These are phyloP conservation scores for Aspergillus pseudoglaucus DNA, from an alignment of 2,329 filamentous ascomycete genomes.

Conservation along the genomic window DNA sequence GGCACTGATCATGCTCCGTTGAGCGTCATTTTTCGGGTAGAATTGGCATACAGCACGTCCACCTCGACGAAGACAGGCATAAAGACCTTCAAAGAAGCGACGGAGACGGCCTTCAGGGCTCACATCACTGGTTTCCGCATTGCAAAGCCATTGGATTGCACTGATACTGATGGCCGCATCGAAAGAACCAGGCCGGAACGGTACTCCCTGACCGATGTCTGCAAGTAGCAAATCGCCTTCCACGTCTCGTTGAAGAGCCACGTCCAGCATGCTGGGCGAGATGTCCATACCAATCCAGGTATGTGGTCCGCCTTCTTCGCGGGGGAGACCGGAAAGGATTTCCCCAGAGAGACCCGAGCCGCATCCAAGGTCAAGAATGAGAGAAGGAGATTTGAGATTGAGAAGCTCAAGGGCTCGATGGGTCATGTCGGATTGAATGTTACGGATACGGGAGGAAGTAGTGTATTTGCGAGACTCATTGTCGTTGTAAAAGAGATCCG, in stretches of 20 bases:
- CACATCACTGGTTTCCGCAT: constrained; percentile 83
- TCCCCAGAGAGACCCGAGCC: constrained; percentile 91
- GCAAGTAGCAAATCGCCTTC: constrained; percentile 91
- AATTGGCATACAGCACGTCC: constrained; percentile 94
- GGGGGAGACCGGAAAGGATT: constrained; percentile 68
- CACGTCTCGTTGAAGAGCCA: constrained; percentile 83
- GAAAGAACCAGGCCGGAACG: constrained; percentile 85
- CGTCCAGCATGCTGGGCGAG: constrained; percentile 89
- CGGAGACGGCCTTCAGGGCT: constrained; percentile 69
- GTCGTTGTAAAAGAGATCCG: constrained; percentile 97
- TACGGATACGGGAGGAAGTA: constrained; percentile 88
- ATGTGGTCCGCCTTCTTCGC: constrained; percentile 74
- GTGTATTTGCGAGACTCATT: constrained; percentile 95
- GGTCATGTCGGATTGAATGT: constrained; percentile 93
- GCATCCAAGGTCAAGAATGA: constrained; percentile 95
- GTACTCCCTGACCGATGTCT: constrained; percentile 91
- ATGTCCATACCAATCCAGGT: constrained; percentile 98
- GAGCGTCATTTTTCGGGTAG: constrained; percentile 91
- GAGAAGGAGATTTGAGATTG: constrained; percentile 66
- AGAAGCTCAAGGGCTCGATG: constrained; percentile 88
- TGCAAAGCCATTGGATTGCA: constrained; percentile 98
- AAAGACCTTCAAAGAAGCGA: constrained; percentile 88
- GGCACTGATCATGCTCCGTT: constrained; percentile 83
- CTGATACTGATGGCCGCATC: constrained; percentile 93
- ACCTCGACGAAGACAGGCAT: constrained; percentile 73